A percentile compares a stretch with the other conserved stretches of the same genome.
Conservation (phyloP, 1,284 basidiomycete species). For the Acaromyces ingoldii region DNA sequence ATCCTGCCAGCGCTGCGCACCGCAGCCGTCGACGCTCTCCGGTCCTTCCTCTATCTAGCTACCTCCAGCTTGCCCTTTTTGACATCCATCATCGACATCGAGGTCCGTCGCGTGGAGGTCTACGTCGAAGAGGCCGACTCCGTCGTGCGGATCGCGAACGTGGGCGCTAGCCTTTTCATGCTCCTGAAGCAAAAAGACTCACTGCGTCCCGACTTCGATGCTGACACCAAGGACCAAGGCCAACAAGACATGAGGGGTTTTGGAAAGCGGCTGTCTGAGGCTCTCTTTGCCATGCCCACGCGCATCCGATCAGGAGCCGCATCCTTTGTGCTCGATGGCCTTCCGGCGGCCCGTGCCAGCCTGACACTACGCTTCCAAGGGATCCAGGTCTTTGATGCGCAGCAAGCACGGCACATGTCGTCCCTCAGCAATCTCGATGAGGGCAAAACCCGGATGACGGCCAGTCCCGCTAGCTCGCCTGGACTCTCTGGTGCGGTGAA, state of each 20-base stretch:
- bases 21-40: constrained; percentile 14
- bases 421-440: too few relatives aligned
- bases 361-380: constrained; percentile 23
- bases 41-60: constrained; percentile 27
- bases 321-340: constrained; percentile 27
- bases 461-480: too few relatives aligned
- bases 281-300: constrained; percentile 20
- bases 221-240: neutral
- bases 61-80: constrained; percentile 32
- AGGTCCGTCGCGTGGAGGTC: constrained; percentile 33
- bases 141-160: constrained; percentile 21
- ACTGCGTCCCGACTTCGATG: neutral
- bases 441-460: too few relatives aligned
- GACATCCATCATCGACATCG: constrained; percentile 37
- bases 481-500: too few relatives aligned
- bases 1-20: constrained; percentile 12
- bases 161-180: constrained; percentile 31
- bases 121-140: constrained; percentile 28
- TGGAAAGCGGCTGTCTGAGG: neutral
- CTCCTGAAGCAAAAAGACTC: constrained; percentile 1
- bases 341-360: constrained; percentile 25
- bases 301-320: constrained; percentile 28
- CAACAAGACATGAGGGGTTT: neutral
- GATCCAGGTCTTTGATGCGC: constrained; percentile 34
- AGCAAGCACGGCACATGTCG: too few relatives aligned